Evolutionary conservation across 306 rosid genomes (phyloP), one percentile per base, ranked within the genome.

Genomic region (Glycyrrhiza uralensis): DNA sequence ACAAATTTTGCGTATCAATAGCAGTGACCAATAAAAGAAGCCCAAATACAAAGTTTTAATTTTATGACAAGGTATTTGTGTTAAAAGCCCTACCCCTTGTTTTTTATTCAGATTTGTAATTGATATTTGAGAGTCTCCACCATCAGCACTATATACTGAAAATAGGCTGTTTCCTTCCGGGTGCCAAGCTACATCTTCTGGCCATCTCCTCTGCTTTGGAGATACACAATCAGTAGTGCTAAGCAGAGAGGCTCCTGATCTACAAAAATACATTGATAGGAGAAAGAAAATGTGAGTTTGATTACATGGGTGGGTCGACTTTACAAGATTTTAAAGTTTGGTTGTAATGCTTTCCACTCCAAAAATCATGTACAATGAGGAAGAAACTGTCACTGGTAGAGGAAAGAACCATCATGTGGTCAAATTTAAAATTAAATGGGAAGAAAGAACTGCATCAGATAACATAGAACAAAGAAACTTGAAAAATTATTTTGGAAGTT

Each of bases 131-230:
- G 96, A 85, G 52, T 94, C 99, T 22, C 96, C 96, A 65, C 79
- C 63, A 76, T 94, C 97, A 68, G 99, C 99, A 72, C 86, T 86
- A 71, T 93, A 93, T 14, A 84, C 92, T 49, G 93, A 85, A 83
- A 89, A 91, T 58, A 93, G 52, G 65, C 85, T 75, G 71, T 79
- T 77, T 52, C 98, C 98, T 32, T 89, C 87, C 4, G 97, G 98
- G 56, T 93, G 98, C 98, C 98, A 93, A 36, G 84, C 84, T 59
- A 93, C 70, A 80, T 89, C 97, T 82, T 93, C 98, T 2, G 98
- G 94, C 98, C 97, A 93, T 83, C 96, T 91, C 82, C 97, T 84
- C 42, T 85, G 90, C 45, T 89, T 85, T 41, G 80, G 77, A 67
- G 98, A 89, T 62, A 45, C 49, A 58, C 97, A 91, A 63, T 93